These are phyloP conservation scores for Paraphaeosphaeria minitans DNA, from an alignment of 2,329 filamentous ascomycete species.

Conservation along the genomic window DNA sequence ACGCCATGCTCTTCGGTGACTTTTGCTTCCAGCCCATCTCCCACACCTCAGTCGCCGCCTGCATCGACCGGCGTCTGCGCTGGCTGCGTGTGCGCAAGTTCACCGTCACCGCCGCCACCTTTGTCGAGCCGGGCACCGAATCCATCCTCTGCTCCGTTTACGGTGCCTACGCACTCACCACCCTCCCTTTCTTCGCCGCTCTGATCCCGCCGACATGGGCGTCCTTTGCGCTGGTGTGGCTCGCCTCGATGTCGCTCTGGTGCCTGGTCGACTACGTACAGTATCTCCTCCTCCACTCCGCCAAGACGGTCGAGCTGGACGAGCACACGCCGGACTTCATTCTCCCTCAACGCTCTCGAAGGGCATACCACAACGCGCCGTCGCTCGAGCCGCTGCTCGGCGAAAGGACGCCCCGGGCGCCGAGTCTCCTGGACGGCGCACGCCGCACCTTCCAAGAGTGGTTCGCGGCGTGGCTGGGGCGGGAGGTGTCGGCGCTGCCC, in stretches of 20 bases:
- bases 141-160: slow-evolving; percentile 82
- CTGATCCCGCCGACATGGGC: slow-evolving; percentile 70
- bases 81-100: slow-evolving; percentile 96
- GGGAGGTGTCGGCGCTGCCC: slow-evolving; percentile 81
- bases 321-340: slow-evolving; percentile 77
- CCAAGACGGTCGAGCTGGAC: slow-evolving; percentile 71
- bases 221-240: slow-evolving; percentile 69
- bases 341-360: slow-evolving; percentile 46
- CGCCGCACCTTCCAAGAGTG: slow-evolving; percentile 70
- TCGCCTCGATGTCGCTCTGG: slow-evolving; percentile 70
- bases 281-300: slow-evolving; percentile 76
- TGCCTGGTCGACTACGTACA: slow-evolving; percentile 74
- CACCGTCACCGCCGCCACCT: slow-evolving; percentile 84
- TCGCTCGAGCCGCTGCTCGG: slow-evolving; percentile 30
- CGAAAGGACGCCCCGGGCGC: slow-evolving; percentile 13
- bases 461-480: slow-evolving; percentile 80
- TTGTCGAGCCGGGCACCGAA: slow-evolving; percentile 93
- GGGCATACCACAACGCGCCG: slow-evolving; percentile 40
- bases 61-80: slow-evolving; percentile 78
- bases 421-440: slow-evolving; percentile 40
- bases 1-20: slow-evolving; percentile 83
- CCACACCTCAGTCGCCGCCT: slow-evolving; percentile 76
- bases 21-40: slow-evolving; percentile 88
- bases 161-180: slow-evolving; percentile 78
- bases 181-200: slow-evolving; percentile 66